Percentiles rank a stretch among this genome's conserved stretches.
Conservation (phyloP, 2,329 filamentous ascomycete species). For the Claviceps sp. region DNA sequence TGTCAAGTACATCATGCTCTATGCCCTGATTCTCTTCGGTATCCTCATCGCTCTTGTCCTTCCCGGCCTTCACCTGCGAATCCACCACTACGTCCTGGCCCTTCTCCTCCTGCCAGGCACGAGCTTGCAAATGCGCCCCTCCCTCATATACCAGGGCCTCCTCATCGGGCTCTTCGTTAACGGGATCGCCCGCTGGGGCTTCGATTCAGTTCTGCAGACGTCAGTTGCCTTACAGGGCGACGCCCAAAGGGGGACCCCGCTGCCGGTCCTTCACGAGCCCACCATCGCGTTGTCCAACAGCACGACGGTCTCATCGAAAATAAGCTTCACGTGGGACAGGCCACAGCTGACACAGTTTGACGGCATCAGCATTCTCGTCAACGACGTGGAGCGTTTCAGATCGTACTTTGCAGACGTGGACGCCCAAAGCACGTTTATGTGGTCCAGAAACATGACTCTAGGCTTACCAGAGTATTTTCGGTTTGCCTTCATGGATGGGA, state of each 20-base stretch:
- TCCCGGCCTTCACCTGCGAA: slow-evolving; percentile 67
- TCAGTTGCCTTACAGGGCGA: slow-evolving; percentile 58
- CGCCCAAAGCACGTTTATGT: slow-evolving; percentile 36
- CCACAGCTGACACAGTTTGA: slow-evolving; percentile 43
- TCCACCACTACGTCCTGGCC: slow-evolving; percentile 90
- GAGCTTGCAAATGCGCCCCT: slow-evolving; percentile 72
- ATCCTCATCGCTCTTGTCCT: slow-evolving; percentile 59
- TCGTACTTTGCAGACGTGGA: slow-evolving; percentile 50
- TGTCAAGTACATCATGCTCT: slow-evolving; percentile 63
- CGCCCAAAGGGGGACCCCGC: slow-evolving; percentile 45
- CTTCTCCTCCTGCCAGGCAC: slow-evolving; percentile 81
- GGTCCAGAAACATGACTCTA: slow-evolving; percentile 36
- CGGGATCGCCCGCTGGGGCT: slow-evolving; percentile 87
- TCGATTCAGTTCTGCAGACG: slow-evolving; percentile 78
- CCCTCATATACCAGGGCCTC: slow-evolving; percentile 77
- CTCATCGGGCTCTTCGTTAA: slow-evolving; percentile 88
- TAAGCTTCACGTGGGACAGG: slow-evolving; percentile 44
- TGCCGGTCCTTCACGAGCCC: slow-evolving; percentile 40
- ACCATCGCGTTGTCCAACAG: slow-evolving; percentile 29
- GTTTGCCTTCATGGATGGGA: slow-evolving; percentile 61
- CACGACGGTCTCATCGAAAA: slow-evolving; percentile 41
- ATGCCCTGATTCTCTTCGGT: slow-evolving; percentile 51
- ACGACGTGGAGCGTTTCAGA: slow-evolving; percentile 73
- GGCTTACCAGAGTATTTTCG: slow-evolving; percentile 58
- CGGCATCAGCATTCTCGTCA: slow-evolving; percentile 68